Conservation (phyloP, 2,329 filamentous ascomycete species). For the Fusarium chlamydosporum region DNA sequence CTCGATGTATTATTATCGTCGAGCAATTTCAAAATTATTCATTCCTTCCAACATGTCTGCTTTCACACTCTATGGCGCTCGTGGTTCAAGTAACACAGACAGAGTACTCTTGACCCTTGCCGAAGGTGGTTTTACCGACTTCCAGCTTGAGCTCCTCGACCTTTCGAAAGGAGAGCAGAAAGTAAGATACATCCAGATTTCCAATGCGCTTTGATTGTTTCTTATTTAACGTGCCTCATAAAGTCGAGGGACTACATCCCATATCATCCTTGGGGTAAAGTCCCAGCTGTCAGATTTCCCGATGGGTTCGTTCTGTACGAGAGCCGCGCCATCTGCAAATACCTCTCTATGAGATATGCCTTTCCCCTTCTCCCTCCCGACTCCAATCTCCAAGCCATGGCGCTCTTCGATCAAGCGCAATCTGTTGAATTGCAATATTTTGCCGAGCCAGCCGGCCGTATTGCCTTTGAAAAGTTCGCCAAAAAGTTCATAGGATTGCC, state of each 20-base stretch:
- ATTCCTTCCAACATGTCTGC: background rate
- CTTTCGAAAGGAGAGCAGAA: conserved; percentile 10
- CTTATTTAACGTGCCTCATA: background rate
- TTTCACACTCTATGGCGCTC: conserved; percentile 4
- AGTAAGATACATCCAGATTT: background rate
- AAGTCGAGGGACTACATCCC: background rate
- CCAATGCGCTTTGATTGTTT: accelerated
- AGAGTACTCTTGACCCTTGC: background rate
- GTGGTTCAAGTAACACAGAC: conserved; percentile 2
- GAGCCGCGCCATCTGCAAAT: conserved; percentile 1
- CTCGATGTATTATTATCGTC: background rate
- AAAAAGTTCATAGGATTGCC: background rate
- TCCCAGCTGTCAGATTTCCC: background rate
- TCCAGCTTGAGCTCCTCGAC: background rate
- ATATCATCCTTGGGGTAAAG: conserved; percentile 3
- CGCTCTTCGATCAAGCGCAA: background rate
- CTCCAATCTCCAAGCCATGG: background rate
- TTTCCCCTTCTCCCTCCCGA: background rate
- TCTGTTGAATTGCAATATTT: conserved; percentile 3
- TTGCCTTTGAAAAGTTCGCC: background rate
- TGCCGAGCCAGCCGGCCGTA: background rate
- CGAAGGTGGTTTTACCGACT: conserved; percentile 2
- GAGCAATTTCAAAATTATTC: background rate
- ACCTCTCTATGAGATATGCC: background rate
- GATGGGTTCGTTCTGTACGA: background rate